Evolutionary conservation across 768 basidiomycete genomes (phyloP).

Genomic region (Leccinum fibrillosum): DNA sequence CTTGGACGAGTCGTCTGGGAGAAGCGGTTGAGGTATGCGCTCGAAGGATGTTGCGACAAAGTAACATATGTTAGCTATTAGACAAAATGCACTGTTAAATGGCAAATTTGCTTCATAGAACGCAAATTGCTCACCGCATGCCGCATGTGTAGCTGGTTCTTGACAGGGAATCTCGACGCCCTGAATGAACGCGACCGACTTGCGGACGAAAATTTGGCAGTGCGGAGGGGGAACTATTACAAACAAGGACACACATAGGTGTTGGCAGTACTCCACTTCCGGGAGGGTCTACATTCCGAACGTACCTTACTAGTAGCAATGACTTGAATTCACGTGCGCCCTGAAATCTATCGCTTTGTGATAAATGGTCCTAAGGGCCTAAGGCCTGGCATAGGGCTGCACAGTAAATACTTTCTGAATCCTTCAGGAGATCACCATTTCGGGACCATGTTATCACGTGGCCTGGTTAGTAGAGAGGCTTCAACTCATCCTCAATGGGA

Average conservation of each 20-base stretch:
- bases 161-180: slow-evolving; percentile 29
- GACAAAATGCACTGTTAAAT: slow-evolving; percentile 3
- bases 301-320: too few relatives aligned
- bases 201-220: slow-evolving; percentile 27
- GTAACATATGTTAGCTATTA: slow-evolving; percentile 70
- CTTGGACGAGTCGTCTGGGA: slow-evolving; percentile 20
- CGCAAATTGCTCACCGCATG: slow-evolving; percentile 48
- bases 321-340: too few relatives aligned
- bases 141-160: slow-evolving; percentile 38
- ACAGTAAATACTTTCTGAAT: not conserved
- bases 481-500: slow-evolving; percentile 49
- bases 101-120: not conserved
- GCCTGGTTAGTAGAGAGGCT: too few relatives aligned
- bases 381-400: not conserved
- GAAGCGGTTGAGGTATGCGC: slow-evolving; percentile 37
- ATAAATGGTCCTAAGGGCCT: too few relatives aligned
- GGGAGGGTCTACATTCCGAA: too few relatives aligned
- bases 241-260: slow-evolving; percentile 27
- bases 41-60: slow-evolving; percentile 61
- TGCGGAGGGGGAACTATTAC: not conserved
- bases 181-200: slow-evolving; percentile 26
- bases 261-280: too few relatives aligned
- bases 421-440: slow-evolving; percentile 3
- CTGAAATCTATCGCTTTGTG: too few relatives aligned
- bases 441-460: slow-evolving; percentile 1